Evolutionary conservation across 1,139 yeast genomes (phyloP).

Genomic region (Maudiozyma humilis): DNA sequence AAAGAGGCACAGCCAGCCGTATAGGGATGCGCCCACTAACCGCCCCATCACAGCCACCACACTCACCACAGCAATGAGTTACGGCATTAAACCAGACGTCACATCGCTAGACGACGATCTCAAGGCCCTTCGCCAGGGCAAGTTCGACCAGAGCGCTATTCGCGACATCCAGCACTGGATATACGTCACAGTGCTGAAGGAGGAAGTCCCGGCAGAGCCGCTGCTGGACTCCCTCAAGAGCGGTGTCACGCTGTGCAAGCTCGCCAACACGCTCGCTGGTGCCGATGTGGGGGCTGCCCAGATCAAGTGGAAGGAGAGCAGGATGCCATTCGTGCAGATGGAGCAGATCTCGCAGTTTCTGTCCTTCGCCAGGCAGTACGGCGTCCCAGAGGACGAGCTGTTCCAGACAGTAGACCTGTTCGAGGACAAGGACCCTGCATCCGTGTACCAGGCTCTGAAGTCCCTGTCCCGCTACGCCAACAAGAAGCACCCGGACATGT

Average conservation of each 20-base stretch:
- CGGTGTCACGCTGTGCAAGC: slow-evolving; percentile 55
- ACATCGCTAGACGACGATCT: slow-evolving; percentile 57
- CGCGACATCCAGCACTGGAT: slow-evolving; percentile 48
- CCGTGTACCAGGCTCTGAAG: slow-evolving; percentile 63
- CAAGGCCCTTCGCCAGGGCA: slow-evolving; percentile 38
- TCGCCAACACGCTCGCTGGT: slow-evolving; percentile 32
- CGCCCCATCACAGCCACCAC: too few relatives aligned
- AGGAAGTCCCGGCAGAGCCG: slow-evolving; percentile 25
- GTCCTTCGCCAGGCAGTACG: slow-evolving; percentile 48
- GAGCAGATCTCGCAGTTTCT: slow-evolving; percentile 75
- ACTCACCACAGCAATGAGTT: slow-evolving; percentile 12
- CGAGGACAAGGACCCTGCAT: slow-evolving; percentile 69
- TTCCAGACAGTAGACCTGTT: slow-evolving; percentile 77
- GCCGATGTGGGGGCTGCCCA: slow-evolving; percentile 30
- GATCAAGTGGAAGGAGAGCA: slow-evolving; percentile 51
- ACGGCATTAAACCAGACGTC: slow-evolving; percentile 32
- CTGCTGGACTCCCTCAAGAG: slow-evolving; percentile 51
- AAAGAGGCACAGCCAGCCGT: too few relatives aligned
- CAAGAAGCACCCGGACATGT: slow-evolving; percentile 36
- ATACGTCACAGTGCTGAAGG: slow-evolving; percentile 30
- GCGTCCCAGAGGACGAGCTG: slow-evolving; percentile 75
- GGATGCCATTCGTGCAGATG: slow-evolving; percentile 82
- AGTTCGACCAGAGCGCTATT: slow-evolving; percentile 38
- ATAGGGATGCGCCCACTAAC: too few relatives aligned
- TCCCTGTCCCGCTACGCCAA: slow-evolving; percentile 62